Base-by-base conservation (phyloP, 208 protist species). In the Trypanosomatidae sp. region DNA sequence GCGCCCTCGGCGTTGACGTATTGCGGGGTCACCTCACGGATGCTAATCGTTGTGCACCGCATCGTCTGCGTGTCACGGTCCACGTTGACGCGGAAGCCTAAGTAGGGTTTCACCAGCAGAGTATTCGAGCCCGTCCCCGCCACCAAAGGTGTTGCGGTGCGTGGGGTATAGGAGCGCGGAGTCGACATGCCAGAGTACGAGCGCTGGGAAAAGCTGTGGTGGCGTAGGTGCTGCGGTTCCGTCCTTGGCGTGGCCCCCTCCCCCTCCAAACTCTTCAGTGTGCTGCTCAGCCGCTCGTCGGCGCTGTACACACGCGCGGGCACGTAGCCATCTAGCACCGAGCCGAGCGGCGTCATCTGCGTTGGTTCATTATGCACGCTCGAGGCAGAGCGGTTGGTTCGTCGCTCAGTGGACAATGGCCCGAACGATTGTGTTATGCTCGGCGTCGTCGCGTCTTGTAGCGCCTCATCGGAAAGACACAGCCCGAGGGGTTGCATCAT, bases 41-140 rank as follows among this genome's bases (percentile, higher is more conserved):
- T 83, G 58, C 59, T 74, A 49, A 95, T 86, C 13, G 56, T 67
- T 30, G 62, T 66, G 74, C 73, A 64, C 41, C 49, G 59, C 12
- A 62, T 22, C 19, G 52, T 49, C 52, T 76, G 52, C 44, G 70
- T 39, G n/a, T 76, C 69, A 0, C 73, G 71, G 44, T 66, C 79
- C 43, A 92, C 84, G 19, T 68, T 76, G 47, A 95, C 90, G 33
- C 86, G 85, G 70, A 95, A 95, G 55, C 90, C 90, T 13, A 95
- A 72, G 73, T 90, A 95, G 5, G 90, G 88, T 56, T 87, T 86
- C 15, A 62, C n/a, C 64, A 75, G 33, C 41, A 19, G 4, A 19
- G 41, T 55, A 15, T 36, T 55, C 33, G 55, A 59, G 25, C 64
- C 22, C 22, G 59, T 44, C 43, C 33, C 41, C n/a, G 50, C 58